Evolutionary conservation across 2,329 filamentous ascomycete genomes (phyloP).

Genomic region (Cladorrhinum sp.): DNA sequence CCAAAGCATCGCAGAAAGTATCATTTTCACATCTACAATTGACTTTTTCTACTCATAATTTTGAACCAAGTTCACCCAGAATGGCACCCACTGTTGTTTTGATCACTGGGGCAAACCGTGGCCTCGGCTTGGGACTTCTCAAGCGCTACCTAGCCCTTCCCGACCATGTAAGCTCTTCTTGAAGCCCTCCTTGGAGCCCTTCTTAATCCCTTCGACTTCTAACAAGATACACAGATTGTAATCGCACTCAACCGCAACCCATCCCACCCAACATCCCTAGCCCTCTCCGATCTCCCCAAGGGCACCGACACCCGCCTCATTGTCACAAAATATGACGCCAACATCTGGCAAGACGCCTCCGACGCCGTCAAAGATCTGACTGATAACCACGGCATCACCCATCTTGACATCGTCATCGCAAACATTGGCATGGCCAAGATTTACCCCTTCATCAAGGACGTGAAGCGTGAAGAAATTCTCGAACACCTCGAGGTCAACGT

Average conservation of each 20-base stretch:
- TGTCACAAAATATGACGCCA: conserved; percentile 42
- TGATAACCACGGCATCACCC: conserved; percentile 34
- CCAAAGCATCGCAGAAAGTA: too few species aligned
- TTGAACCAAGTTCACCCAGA: not conserved
- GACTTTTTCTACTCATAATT: too few species aligned
- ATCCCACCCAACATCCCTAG: conserved; percentile 25
- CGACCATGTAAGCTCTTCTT: conserved; percentile 45
- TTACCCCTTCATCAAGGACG: conserved; percentile 34
- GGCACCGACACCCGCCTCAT: conserved; percentile 37
- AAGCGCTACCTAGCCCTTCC: conserved; percentile 44
- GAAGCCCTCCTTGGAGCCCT: too few species aligned
- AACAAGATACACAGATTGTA: conserved; percentile 25
- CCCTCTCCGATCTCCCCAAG: conserved; percentile 36
- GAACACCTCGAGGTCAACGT: conserved; percentile 43
- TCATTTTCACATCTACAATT: too few species aligned
- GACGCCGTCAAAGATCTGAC: conserved; percentile 34
- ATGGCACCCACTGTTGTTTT: conserved; percentile 25
- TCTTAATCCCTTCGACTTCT: too few species aligned
- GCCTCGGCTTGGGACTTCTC: conserved; percentile 37
- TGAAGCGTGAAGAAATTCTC: conserved; percentile 36
- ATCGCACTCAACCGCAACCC: conserved; percentile 41
- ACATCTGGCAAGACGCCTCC: conserved; percentile 32
- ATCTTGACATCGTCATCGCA: conserved; percentile 50
- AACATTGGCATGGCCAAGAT: conserved; percentile 45
- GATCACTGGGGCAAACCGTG: conserved; percentile 40